phyloP scores from a whole-genome alignment of 345 rosid species.

The Salix dunnii region DNA sequence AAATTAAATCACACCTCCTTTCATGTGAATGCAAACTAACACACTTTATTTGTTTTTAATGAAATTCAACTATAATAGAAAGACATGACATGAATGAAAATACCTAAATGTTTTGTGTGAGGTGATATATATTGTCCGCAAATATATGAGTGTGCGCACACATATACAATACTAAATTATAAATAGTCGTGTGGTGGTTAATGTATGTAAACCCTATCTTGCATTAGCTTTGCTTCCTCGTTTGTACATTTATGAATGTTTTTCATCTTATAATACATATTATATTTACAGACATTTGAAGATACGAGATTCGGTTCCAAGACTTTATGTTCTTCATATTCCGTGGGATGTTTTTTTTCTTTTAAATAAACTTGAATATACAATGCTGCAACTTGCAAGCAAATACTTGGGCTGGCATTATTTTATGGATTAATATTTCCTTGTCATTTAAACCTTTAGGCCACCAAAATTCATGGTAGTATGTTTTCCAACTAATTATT shows the following conservation, averaged over 20 bases:
- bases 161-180: not conserved
- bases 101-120: not conserved
- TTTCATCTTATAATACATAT: not conserved
- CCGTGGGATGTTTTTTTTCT: not conserved
- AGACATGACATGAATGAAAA: accelerated
- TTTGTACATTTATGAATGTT: not conserved
- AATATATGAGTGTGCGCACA: no score
- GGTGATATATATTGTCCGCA: not conserved
- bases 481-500: not conserved
- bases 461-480: not conserved
- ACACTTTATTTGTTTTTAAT: not conserved
- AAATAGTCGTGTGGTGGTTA: not conserved
- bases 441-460: not conserved
- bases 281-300: not conserved
- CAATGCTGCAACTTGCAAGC: not conserved
- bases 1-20: not conserved
- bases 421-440: not conserved
- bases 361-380: not conserved
- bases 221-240: not conserved
- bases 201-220: not conserved
- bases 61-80: not conserved
- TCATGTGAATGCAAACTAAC: not conserved
- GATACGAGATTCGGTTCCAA: conserved; percentile 1
- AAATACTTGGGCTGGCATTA: not conserved
- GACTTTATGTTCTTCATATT: not conserved